Conservation (phyloP, 768 basidiomycete species). For the Coprinellus micaceus region DNA sequence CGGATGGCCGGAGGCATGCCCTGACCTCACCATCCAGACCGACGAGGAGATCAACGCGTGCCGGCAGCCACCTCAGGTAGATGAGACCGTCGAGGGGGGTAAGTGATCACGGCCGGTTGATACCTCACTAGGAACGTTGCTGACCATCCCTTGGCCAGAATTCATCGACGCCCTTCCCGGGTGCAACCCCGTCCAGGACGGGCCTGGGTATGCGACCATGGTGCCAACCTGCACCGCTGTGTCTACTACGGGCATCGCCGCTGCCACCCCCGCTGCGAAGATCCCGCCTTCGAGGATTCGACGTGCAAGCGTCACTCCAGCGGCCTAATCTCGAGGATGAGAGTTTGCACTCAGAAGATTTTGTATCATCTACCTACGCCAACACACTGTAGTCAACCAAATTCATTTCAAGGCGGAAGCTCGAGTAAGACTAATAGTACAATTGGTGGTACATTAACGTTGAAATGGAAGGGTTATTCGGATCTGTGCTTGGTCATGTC, state of each 20-base stretch:
- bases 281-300: background rate
- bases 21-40: constrained; percentile 6
- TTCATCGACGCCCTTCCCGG: constrained; percentile 6
- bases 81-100: constrained; percentile 9
- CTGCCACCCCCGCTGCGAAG: background rate
- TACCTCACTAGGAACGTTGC: background rate
- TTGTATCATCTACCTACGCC: too few species aligned
- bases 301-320: background rate
- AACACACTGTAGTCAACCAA: too few species aligned
- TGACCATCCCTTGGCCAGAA: background rate
- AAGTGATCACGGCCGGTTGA: background rate
- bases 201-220: constrained; percentile 3
- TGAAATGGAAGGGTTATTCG: too few species aligned
- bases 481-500: too few species aligned
- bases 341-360: too few species aligned
- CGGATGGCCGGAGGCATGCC: constrained; percentile 9
- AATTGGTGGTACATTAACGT: too few species aligned
- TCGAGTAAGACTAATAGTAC: too few species aligned
- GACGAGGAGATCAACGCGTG: constrained; percentile 12
- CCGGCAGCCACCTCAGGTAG: background rate
- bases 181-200: constrained; percentile 11
- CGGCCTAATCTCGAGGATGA: background rate
- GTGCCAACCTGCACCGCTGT: constrained; percentile 6
- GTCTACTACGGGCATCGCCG: constrained; percentile 2
- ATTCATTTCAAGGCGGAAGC: too few species aligned